These are phyloP conservation scores for Globisporangium emineosum DNA, from an alignment of 352 stramenopile genomes.

Conservation along the genomic window DNA sequence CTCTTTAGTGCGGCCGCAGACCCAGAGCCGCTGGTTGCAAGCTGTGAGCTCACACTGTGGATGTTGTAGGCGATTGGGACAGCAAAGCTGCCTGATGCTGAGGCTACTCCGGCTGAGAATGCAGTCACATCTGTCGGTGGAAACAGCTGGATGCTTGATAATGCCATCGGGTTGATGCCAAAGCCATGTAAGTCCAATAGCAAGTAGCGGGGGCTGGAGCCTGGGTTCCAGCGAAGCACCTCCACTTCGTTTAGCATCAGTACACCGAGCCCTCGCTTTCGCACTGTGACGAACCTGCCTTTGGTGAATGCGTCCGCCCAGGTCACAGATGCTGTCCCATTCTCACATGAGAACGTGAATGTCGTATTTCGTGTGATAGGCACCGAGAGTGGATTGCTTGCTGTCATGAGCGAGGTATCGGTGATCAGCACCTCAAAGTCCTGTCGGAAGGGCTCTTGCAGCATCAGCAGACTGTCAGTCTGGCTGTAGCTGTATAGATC, in stretches of 20 bases:
- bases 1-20: conserved; percentile 35
- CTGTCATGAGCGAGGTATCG: conserved; percentile 19
- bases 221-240: conserved; percentile 58
- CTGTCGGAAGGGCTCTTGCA: conserved; percentile 51
- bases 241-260: conserved; percentile 77
- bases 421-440: conserved; percentile 51
- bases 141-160: conserved; percentile 48
- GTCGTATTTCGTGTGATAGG: conserved; percentile 22
- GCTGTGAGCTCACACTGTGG: conserved; percentile 64
- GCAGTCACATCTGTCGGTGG: conserved; percentile 29
- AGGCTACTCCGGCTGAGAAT: conserved; percentile 7
- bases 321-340: conserved; percentile 25
- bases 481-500: conserved; percentile 41
- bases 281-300: conserved; percentile 49
- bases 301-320: conserved; percentile 41
- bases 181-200: conserved; percentile 47
- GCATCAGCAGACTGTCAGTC: conserved; percentile 33
- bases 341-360: conserved; percentile 50
- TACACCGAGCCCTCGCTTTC: conserved; percentile 25
- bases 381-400: conserved; percentile 11
- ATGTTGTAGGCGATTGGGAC: conserved; percentile 51
- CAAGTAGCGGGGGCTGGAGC: conserved; percentile 38
- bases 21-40: conserved; percentile 26
- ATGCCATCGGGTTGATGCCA: conserved; percentile 31
- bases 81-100: conserved; percentile 14